A percentile compares a stretch with the other conserved stretches of the same genome.
These are phyloP conservation scores for Auricularia sp. DNA, from an alignment of 768 basidiomycete species.

Conservation along the genomic window DNA sequence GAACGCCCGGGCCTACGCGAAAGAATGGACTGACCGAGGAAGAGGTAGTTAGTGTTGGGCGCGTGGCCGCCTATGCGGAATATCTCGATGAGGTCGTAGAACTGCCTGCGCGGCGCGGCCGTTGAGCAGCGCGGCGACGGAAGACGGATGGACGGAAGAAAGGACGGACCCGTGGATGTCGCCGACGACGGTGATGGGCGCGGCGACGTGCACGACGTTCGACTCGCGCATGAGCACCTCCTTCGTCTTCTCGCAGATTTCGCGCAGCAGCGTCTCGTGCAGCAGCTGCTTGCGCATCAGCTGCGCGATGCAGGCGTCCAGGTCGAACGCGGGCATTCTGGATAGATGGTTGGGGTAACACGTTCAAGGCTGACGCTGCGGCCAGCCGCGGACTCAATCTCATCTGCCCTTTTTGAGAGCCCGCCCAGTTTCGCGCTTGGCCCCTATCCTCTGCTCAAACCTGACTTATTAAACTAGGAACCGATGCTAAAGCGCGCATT, in stretches of 20 bases:
- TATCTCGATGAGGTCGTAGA: constrained; percentile 98
- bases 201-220: constrained; percentile 94
- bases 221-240: constrained; percentile 98
- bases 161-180: constrained; percentile 92
- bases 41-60: constrained; percentile 95
- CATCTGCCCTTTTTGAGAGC: too few relatives aligned
- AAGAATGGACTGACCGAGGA: constrained; percentile 68
- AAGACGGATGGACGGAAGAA: too few relatives aligned
- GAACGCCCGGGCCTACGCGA: too few relatives aligned
- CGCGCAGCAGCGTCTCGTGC: constrained; percentile 86
- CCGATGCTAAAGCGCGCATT: too few relatives aligned
- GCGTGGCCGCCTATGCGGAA: constrained; percentile 97
- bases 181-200: constrained; percentile 96
- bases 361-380: too few relatives aligned
- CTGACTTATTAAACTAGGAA: too few relatives aligned
- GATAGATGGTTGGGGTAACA: too few relatives aligned
- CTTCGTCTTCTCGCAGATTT: constrained; percentile 99
- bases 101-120: constrained; percentile 61
- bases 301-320: constrained; percentile 92
- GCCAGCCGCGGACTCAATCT: too few relatives aligned
- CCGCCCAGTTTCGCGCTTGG: too few relatives aligned
- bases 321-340: constrained; percentile 64
- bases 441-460: too few relatives aligned
- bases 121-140: constrained; percentile 20
- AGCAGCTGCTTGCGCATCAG: constrained; percentile 86